Conservation (phyloP, 139 green algal species). For the Picochlorum costavermella region DNA sequence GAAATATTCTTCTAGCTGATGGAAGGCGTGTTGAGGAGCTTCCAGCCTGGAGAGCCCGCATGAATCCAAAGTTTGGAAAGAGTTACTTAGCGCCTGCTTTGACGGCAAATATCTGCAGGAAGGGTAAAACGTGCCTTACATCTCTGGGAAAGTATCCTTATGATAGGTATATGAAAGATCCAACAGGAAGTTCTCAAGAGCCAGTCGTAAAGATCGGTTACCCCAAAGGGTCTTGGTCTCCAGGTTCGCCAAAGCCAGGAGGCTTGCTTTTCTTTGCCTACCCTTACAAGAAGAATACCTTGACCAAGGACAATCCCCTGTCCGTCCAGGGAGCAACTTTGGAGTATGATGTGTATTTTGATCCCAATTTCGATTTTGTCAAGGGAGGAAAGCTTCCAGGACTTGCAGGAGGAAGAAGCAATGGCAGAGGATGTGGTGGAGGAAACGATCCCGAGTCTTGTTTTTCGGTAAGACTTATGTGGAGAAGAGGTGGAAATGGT, state of each 20-base stretch:
- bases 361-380: slow-evolving; percentile 18
- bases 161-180: slow-evolving; percentile 6
- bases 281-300: slow-evolving; percentile 9
- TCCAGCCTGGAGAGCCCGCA: not conserved
- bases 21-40: slow-evolving; percentile 4
- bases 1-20: slow-evolving; percentile 1
- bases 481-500: slow-evolving; percentile 7
- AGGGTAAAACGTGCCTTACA: not conserved
- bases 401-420: slow-evolving; percentile 9
- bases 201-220: slow-evolving; percentile 13
- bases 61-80: slow-evolving; percentile 1
- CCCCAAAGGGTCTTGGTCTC: slow-evolving; percentile 16
- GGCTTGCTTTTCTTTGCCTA: slow-evolving; percentile 15
- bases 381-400: slow-evolving; percentile 22
- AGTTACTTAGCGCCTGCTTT: slow-evolving; percentile 4
- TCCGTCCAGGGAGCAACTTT: slow-evolving; percentile 8
- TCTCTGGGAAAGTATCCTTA: slow-evolving; percentile 12
- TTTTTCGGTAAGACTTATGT: slow-evolving; percentile 17
- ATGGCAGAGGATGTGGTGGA: slow-evolving; percentile 15
- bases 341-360: slow-evolving; percentile 20
- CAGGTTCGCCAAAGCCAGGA: slow-evolving; percentile 5
- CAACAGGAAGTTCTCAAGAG: slow-evolving; percentile 8
- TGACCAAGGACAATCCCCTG: slow-evolving; percentile 5
- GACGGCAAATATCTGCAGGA: slow-evolving; percentile 2
- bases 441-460: slow-evolving; percentile 7